These are phyloP conservation scores for Aegilops tauschii DNA, from an alignment of 176 grass and related monocot genomes.

Conservation along the genomic window DNA sequence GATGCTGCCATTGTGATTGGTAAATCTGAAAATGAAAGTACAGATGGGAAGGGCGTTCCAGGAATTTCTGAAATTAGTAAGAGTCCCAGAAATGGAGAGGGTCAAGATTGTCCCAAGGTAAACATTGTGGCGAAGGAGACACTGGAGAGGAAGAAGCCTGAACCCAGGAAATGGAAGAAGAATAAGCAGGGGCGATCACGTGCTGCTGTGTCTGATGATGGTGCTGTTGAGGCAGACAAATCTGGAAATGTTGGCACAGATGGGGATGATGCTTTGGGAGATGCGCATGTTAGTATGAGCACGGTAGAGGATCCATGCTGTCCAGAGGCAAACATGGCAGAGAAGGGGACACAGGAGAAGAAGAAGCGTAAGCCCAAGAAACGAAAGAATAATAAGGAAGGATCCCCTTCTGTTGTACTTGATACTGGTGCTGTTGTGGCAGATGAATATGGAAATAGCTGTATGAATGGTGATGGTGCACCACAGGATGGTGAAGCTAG, in stretches of 20 bases:
- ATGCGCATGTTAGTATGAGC: slow-evolving; percentile 15
- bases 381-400: slow-evolving; percentile 12
- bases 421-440: neutral
- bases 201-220: neutral
- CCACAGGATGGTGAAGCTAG: neutral
- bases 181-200: slow-evolving; percentile 4
- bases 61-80: neutral
- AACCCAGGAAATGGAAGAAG: slow-evolving; percentile 17
- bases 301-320: neutral
- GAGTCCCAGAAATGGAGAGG: neutral
- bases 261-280: neutral
- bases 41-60: neutral
- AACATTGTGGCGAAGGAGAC: slow-evolving; percentile 2
- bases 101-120: neutral
- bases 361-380: slow-evolving; percentile 7
- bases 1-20: neutral
- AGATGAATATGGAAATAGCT: slow-evolving; percentile 11
- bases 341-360: neutral
- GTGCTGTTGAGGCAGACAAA: neutral
- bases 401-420: neutral
- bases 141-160: slow-evolving; percentile 1
- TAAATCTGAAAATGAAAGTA: slow-evolving; percentile 10
- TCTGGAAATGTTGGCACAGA: slow-evolving; percentile 9
- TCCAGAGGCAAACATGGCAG: slow-evolving; percentile 6
- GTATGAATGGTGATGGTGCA: neutral